phyloP scores from a whole-genome alignment of 2,329 filamentous ascomycete species.

The Juglanconis juglandina region DNA sequence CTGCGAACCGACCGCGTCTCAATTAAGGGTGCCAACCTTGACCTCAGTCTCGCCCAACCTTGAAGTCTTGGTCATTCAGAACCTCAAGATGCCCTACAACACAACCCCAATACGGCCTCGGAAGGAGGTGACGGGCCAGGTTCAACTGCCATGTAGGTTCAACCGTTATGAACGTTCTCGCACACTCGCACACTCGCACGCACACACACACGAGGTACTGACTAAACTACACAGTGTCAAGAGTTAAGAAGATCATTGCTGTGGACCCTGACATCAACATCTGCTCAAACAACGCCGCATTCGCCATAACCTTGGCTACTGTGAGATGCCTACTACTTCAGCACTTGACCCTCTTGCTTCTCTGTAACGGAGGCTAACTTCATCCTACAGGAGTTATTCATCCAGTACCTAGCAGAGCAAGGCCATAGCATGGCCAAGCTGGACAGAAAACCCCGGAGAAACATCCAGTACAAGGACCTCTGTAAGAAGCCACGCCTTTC shows the following conservation, averaged over 20 bases:
- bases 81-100: slow-evolving; percentile 76
- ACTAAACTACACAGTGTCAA: slow-evolving; percentile 63
- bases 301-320: slow-evolving; percentile 87
- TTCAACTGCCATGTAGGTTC: slow-evolving; percentile 75
- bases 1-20: slow-evolving; percentile 21
- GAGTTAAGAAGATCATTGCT: slow-evolving; percentile 92
- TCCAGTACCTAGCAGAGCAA: slow-evolving; percentile 84
- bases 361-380: not conserved
- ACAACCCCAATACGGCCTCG: slow-evolving; percentile 76
- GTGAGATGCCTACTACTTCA: slow-evolving; percentile 40
- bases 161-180: not conserved
- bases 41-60: slow-evolving; percentile 3
- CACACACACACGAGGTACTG: not conserved
- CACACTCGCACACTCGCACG: no score
- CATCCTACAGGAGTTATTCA: slow-evolving; percentile 79
- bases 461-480: slow-evolving; percentile 94
- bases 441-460: slow-evolving; percentile 86
- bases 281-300: slow-evolving; percentile 91
- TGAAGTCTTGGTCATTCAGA: not conserved
- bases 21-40: slow-evolving; percentile 7
- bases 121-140: slow-evolving; percentile 79
- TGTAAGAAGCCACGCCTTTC: slow-evolving; percentile 45
- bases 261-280: slow-evolving; percentile 80
- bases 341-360: not conserved
- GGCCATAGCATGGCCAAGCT: slow-evolving; percentile 84